phyloP scores from a whole-genome alignment of 306 rosid genomes.

The Cicer chorassanicum region DNA sequence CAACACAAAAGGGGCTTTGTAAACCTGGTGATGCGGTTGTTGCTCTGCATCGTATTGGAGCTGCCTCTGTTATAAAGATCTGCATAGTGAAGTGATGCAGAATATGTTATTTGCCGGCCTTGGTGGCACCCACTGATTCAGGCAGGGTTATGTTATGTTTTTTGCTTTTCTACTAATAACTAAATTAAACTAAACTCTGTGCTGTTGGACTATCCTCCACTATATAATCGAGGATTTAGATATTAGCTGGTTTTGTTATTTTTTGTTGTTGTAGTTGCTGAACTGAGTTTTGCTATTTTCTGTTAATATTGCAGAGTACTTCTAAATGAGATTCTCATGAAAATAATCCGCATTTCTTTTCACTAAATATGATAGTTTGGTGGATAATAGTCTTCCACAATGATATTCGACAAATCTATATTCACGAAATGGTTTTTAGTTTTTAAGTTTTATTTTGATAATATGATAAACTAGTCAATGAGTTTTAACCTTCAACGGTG shows the following conservation, averaged over 20 bases:
- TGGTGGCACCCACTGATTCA: constrained; percentile 35
- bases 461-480: not conserved
- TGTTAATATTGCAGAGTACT: not conserved
- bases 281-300: constrained; percentile 1
- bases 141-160: constrained; percentile 33
- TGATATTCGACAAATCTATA: not conserved
- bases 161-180: constrained; percentile 24
- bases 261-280: not conserved
- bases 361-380: not conserved
- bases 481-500: too few species aligned
- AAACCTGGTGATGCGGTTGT: constrained; percentile 86
- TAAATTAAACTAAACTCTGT: constrained; percentile 27
- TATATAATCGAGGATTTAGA: constrained; percentile 40
- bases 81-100: constrained; percentile 68
- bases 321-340: constrained; percentile 31
- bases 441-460: not conserved
- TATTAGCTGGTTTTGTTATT: constrained; percentile 15
- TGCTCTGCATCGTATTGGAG: constrained; percentile 91
- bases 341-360: constrained; percentile 31
- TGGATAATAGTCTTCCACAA: not conserved
- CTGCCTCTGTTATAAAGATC: constrained; percentile 90
- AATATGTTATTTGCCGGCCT: constrained; percentile 20
- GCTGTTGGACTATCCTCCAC: constrained; percentile 40
- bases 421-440: not conserved
- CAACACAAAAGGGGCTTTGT: constrained; percentile 71